Conservation (phyloP, 345 rosid genomes). For the Conringia planisiliqua region DNA sequence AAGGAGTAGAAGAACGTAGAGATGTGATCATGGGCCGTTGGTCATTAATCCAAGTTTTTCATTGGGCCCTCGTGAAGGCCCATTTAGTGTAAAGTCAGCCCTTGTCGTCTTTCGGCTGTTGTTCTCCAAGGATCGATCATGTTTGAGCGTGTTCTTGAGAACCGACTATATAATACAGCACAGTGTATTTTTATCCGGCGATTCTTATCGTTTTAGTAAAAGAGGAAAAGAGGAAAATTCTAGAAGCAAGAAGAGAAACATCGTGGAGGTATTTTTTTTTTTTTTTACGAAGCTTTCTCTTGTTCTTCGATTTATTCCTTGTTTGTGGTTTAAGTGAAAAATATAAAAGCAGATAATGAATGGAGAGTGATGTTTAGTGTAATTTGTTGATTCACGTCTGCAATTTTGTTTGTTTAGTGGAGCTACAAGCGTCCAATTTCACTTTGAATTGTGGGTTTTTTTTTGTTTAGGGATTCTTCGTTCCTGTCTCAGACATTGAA, state of each 20-base stretch:
- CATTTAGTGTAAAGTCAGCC: neutral
- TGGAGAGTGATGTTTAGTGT: too few species aligned
- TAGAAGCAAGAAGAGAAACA: neutral
- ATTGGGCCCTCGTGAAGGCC: constrained; percentile 12
- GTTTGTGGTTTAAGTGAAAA: too few species aligned
- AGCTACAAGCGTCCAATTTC: neutral
- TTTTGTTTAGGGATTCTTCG: neutral
- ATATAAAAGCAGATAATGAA: too few species aligned
- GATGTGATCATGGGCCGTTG: neutral
- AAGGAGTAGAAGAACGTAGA: too few species aligned
- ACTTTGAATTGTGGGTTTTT: neutral
- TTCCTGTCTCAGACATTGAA: neutral
- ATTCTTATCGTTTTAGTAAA: neutral
- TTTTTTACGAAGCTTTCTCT: neutral
- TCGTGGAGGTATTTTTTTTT: neutral
- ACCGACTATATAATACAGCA: neutral
- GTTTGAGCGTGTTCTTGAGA: neutral
- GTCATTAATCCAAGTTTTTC: neutral
- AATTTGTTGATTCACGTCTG: too few species aligned
- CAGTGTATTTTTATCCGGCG: neutral
- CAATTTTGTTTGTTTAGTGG: neutral
- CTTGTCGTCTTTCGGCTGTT: neutral
- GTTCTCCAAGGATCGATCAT: neutral
- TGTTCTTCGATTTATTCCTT: neutral
- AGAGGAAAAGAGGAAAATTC: neutral